Conservation (phyloP, 352 stramenopile species). For the Globisporangium canariense region DNA sequence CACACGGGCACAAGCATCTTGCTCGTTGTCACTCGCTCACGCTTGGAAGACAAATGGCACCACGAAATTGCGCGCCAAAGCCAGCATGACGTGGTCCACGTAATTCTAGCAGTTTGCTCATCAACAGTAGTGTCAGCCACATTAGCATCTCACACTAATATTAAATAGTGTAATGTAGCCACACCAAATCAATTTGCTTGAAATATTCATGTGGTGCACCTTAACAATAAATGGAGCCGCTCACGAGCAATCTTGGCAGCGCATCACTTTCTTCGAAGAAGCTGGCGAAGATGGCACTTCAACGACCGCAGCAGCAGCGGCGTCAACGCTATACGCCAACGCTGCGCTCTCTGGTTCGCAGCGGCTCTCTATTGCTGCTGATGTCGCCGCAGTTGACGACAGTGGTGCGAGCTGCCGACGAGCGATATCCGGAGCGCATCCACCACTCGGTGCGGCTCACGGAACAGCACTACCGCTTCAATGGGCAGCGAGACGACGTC, state of each 20-base stretch:
- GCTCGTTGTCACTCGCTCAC: background rate
- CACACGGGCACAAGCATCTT: constrained; percentile 67
- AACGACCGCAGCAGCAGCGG: background rate
- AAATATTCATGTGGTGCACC: too few relatives aligned
- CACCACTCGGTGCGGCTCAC: constrained; percentile 9
- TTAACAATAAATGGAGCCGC: too few relatives aligned
- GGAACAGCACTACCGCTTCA: constrained; percentile 13
- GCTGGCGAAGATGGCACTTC: background rate
- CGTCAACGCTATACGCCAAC: background rate
- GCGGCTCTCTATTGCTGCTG: background rate
- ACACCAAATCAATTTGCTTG: too few relatives aligned
- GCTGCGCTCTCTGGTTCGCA: background rate
- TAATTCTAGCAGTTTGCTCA: too few relatives aligned
- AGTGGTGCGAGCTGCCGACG: background rate
- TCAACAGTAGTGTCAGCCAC: too few relatives aligned
- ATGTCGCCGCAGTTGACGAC: background rate
- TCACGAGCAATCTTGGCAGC: too few relatives aligned
- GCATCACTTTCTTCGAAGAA: background rate
- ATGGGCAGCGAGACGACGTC: constrained; percentile 2
- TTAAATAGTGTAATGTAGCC: too few relatives aligned
- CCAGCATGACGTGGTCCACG: too few relatives aligned
- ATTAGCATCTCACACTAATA: too few relatives aligned
- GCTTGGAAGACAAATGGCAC: too few relatives aligned
- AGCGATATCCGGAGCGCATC: background rate
- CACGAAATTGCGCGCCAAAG: too few relatives aligned